Evolutionary conservation across 768 basidiomycete species (phyloP).

Genomic region (Mycena venus): DNA sequence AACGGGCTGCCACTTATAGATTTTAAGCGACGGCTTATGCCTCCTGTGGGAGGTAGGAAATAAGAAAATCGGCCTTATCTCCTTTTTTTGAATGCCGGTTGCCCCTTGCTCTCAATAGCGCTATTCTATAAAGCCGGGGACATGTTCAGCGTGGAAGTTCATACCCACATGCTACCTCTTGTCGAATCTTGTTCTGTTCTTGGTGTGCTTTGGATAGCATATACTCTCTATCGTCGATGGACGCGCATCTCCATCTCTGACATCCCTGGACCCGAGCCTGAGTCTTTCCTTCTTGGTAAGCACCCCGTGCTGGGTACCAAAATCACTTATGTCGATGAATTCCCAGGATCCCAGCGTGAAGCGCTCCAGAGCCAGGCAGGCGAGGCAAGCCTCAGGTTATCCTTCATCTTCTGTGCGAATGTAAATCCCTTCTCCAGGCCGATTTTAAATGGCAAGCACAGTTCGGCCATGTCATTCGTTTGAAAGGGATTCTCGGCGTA

Average conservation of each 20-base stretch:
- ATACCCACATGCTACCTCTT: neutral
- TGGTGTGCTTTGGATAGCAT: constrained; percentile 15
- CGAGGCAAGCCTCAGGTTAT: constrained; percentile 21
- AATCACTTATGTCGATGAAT: neutral
- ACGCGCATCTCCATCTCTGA: constrained; percentile 57
- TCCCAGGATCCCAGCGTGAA: constrained; percentile 62
- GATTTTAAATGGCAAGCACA: constrained; percentile 72
- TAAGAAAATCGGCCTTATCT: no score
- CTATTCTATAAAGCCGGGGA: neutral
- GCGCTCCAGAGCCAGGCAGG: constrained; percentile 66
- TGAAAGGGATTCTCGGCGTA: constrained; percentile 51
- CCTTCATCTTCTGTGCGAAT: neutral
- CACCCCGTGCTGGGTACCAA: neutral
- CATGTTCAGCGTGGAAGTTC: neutral
- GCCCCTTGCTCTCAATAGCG: neutral
- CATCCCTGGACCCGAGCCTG: constrained; percentile 62
- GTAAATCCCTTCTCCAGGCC: constrained; percentile 37
- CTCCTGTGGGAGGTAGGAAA: no score
- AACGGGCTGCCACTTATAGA: no score
- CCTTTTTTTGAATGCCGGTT: no score
- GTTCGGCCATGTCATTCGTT: constrained; percentile 62
- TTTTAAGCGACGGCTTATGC: no score
- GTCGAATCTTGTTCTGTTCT: neutral
- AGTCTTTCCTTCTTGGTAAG: constrained; percentile 64
- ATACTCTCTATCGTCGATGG: constrained; percentile 49